phyloP scores from a whole-genome alignment of 768 basidiomycete genomes.

The Suillus occidentalis region DNA sequence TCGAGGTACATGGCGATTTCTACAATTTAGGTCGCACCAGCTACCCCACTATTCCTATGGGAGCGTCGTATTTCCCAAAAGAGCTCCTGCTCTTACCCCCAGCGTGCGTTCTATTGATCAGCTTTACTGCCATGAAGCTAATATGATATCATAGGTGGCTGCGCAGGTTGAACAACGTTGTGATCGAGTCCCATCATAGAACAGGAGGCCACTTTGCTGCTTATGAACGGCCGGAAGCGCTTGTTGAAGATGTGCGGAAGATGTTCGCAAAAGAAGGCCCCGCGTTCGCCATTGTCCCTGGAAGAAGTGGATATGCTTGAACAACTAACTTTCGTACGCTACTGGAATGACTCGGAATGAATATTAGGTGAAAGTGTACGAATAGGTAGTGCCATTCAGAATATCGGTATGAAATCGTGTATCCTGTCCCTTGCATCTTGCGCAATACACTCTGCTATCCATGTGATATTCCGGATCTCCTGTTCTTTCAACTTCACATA shows the following conservation, averaged over 20 bases:
- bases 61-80: slow-evolving; percentile 65
- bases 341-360: neutral
- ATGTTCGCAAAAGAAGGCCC: slow-evolving; percentile 55
- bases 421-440: slow-evolving; percentile 96
- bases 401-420: slow-evolving; percentile 92
- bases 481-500: slow-evolving; percentile 93
- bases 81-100: slow-evolving; percentile 62
- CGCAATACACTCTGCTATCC: slow-evolving; percentile 98
- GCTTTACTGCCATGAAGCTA: neutral
- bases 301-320: slow-evolving; percentile 41
- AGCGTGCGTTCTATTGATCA: neutral
- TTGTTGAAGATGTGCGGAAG: slow-evolving; percentile 49
- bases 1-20: slow-evolving; percentile 3
- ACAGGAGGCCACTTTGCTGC: slow-evolving; percentile 59
- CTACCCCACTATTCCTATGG: slow-evolving; percentile 47
- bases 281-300: slow-evolving; percentile 47
- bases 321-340: neutral
- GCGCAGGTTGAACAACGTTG: slow-evolving; percentile 33
- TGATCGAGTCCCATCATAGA: slow-evolving; percentile 47
- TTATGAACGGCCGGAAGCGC: slow-evolving; percentile 44
- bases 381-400: slow-evolving; percentile 42
- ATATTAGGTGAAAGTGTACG: slow-evolving; percentile 2
- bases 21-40: neutral
- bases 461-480: slow-evolving; percentile 84
- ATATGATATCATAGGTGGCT: slow-evolving; percentile 37